These are phyloP conservation scores for Diaporthe humulicola DNA, from an alignment of 2,329 filamentous ascomycete species.

Conservation along the genomic window DNA sequence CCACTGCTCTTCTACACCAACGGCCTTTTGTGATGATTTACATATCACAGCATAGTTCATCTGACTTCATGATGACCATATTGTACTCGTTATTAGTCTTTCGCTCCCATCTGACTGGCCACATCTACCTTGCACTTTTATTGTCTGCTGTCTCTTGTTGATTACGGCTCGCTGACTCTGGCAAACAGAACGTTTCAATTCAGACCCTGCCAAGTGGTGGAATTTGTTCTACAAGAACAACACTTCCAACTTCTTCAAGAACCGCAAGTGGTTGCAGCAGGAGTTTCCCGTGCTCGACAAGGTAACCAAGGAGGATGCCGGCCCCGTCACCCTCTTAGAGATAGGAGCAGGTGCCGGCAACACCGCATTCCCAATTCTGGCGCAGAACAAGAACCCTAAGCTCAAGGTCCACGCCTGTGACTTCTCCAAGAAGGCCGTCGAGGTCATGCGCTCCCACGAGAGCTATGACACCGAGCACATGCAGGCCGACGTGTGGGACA, in stretches of 20 bases:
- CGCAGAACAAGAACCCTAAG: conserved; percentile 83
- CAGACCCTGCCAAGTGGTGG: conserved; percentile 95
- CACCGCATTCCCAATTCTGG: conserved; percentile 91
- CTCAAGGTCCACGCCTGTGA: conserved; percentile 94
- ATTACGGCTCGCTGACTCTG: conserved; percentile 54
- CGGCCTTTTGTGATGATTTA: conserved; percentile 57
- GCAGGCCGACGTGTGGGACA: conserved; percentile 96
- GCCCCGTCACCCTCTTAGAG: conserved; percentile 81
- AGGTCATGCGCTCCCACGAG: conserved; percentile 87
- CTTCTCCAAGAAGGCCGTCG: conserved; percentile 94
- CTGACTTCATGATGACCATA: conserved; percentile 76
- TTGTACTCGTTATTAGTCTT: conserved; percentile 71
- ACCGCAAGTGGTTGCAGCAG: conserved; percentile 96
- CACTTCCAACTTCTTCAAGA: conserved; percentile 97
- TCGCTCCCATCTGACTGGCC: conserved; percentile 79
- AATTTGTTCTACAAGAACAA: conserved; percentile 99
- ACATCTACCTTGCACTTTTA: conserved; percentile 34
- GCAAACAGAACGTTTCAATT: conserved; percentile 81
- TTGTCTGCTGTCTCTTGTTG: conserved; percentile 33
- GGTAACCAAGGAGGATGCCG: conserved; percentile 78
- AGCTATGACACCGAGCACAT: conserved; percentile 80
- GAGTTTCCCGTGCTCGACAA: conserved; percentile 92
- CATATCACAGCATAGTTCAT: conserved; percentile 80
- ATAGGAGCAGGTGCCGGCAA: conserved; percentile 97
- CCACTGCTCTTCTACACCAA: neutral